Conservation (phyloP, 257 asterid genomes). For the Solanum habrochaites region DNA sequence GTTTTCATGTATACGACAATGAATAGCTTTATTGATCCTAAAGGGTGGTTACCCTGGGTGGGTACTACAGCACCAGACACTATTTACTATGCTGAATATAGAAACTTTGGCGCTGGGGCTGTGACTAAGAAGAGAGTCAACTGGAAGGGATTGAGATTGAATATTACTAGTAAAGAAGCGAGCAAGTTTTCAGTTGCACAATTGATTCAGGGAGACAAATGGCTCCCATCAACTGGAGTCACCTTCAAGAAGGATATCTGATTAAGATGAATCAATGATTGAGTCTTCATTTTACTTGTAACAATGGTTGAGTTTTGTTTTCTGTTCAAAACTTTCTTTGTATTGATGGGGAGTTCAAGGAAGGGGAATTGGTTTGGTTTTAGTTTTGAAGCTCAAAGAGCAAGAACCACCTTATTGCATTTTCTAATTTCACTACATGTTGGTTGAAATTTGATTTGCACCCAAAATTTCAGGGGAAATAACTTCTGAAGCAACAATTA, state of each 20-base stretch:
- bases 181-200: slow-evolving; percentile 7
- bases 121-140: slow-evolving; percentile 11
- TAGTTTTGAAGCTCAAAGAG: not conserved
- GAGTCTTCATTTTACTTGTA: not conserved
- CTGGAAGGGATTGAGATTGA: slow-evolving; percentile 14
- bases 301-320: not conserved
- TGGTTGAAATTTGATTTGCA: not conserved
- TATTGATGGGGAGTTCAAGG: not conserved
- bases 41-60: slow-evolving; percentile 23
- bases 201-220: slow-evolving; percentile 16
- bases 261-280: not conserved
- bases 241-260: slow-evolving; percentile 2
- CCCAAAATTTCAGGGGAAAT: not conserved
- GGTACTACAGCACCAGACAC: slow-evolving; percentile 14
- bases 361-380: not conserved
- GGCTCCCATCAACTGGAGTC: slow-evolving; percentile 13
- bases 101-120: slow-evolving; percentile 15
- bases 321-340: not conserved
- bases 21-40: slow-evolving; percentile 17
- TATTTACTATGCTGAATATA: slow-evolving; percentile 19
- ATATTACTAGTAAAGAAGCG: not conserved
- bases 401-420: not conserved
- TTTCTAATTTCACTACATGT: not conserved
- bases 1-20: not conserved
- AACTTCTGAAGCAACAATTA: no score